phyloP scores from a whole-genome alignment of 73 alveolate genomes.

The Paramecium biaurelia region DNA sequence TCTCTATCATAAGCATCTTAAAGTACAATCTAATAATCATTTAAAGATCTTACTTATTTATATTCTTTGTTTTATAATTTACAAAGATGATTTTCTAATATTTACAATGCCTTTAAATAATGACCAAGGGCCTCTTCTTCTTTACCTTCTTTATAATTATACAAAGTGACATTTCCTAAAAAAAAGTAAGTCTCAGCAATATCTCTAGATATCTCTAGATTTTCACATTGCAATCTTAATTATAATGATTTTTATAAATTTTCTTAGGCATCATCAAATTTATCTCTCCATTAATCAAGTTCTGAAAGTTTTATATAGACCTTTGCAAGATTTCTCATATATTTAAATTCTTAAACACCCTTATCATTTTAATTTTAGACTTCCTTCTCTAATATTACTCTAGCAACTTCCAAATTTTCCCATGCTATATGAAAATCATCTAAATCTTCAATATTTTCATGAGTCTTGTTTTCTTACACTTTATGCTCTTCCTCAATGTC shows the following conservation, averaged over 20 bases:
- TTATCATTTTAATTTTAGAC: not conserved
- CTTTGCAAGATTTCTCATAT: not conserved
- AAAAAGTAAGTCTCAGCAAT: constrained; percentile 22
- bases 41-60: not conserved
- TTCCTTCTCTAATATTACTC: not conserved
- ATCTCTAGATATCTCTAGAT: constrained; percentile 13
- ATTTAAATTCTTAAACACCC: not conserved
- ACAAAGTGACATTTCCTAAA: not conserved
- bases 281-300: constrained; percentile 44
- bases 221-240: not conserved
- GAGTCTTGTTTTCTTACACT: not conserved
- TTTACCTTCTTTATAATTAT: constrained; percentile 18
- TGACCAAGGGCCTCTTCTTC: not conserved
- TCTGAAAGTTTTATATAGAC: not conserved
- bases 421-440: constrained; percentile 48
- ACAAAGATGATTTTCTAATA: constrained; percentile 14
- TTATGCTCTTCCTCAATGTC: not conserved
- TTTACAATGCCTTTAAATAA: not conserved
- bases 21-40: not conserved
- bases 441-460: not conserved
- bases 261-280: constrained; percentile 44
- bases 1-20: not conserved
- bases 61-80: not conserved
- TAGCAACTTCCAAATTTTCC: constrained; percentile 47
- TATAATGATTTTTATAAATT: not conserved